Evolutionary conservation across 768 basidiomycete genomes (phyloP).

Genomic region (Royoungia palumana): DNA sequence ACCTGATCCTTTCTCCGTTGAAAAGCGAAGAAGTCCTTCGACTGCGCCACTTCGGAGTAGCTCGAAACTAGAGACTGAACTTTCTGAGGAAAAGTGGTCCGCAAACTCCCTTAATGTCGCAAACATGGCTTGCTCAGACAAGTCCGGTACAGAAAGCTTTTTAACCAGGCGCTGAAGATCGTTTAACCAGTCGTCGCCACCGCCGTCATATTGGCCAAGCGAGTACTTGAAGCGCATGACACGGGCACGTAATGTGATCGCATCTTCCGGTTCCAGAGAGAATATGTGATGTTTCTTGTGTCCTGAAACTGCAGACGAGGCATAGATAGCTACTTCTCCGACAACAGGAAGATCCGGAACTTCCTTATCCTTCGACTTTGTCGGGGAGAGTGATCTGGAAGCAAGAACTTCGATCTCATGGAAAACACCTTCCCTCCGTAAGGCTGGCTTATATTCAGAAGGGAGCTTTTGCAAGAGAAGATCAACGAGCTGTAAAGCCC

Average conservation of each 20-base stretch:
- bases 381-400: constrained; percentile 53
- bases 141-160: constrained; percentile 50
- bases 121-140: constrained; percentile 60
- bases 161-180: constrained; percentile 63
- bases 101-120: constrained; percentile 73
- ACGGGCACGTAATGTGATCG: constrained; percentile 86
- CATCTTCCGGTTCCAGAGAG: constrained; percentile 81
- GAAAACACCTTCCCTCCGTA: constrained; percentile 94
- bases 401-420: constrained; percentile 87
- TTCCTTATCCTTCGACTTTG: constrained; percentile 48
- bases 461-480: constrained; percentile 83
- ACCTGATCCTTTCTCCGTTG: constrained; percentile 56
- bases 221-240: constrained; percentile 85
- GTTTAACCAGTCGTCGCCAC: constrained; percentile 59
- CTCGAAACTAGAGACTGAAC: constrained; percentile 93
- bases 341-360: constrained; percentile 32
- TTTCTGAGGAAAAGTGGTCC: constrained; percentile 70
- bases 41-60: constrained; percentile 91
- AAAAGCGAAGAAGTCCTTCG: constrained; percentile 78
- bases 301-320: constrained; percentile 51
- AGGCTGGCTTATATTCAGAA: constrained; percentile 79
- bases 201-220: constrained; percentile 50
- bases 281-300: constrained; percentile 69
- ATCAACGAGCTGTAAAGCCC: constrained; percentile 91
- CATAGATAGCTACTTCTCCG: constrained; percentile 35